phyloP scores from a whole-genome alignment of 768 basidiomycete genomes.

The Sporobolomyces roseus region DNA sequence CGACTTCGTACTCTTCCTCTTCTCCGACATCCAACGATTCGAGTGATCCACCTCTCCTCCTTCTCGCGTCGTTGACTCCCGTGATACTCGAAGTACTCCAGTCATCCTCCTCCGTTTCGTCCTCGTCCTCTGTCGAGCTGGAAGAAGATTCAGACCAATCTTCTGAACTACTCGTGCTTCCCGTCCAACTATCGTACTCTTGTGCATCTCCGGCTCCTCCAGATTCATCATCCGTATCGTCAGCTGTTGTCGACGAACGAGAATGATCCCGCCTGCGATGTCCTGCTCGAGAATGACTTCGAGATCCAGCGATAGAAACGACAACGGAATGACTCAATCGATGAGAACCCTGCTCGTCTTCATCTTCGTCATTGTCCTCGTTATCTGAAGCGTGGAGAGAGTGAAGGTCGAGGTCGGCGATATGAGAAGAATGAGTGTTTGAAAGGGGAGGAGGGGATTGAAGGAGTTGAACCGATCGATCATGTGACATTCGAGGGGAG shows the following conservation, averaged over 20 bases:
- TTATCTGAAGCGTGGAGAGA: slow-evolving; percentile 6
- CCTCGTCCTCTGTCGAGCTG: slow-evolving; percentile 17
- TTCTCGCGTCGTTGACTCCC: neutral
- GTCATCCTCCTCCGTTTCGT: slow-evolving; percentile 23
- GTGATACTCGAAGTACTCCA: slow-evolving; percentile 1
- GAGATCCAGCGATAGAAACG: slow-evolving; percentile 4
- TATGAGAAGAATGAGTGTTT: neutral
- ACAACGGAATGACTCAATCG: neutral
- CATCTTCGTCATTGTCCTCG: slow-evolving; percentile 9
- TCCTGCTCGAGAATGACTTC: slow-evolving; percentile 11
- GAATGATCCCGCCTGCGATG: slow-evolving; percentile 1
- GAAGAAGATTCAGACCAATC: slow-evolving; percentile 14
- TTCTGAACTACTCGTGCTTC: slow-evolving; percentile 23
- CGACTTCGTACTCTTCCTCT: slow-evolving; percentile 44
- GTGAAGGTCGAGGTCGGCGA: neutral
- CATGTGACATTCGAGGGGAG: slow-evolving; percentile 13
- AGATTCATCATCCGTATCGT: slow-evolving; percentile 3
- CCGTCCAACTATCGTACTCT: slow-evolving; percentile 32
- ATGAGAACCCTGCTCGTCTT: neutral
- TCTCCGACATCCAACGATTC: slow-evolving; percentile 6
- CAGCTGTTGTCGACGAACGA: neutral
- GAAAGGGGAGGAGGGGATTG: neutral
- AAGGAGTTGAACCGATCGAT: neutral
- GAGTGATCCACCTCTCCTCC: slow-evolving; percentile 1
- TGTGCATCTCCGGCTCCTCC: slow-evolving; percentile 2